A percentile compares a stretch with the other conserved stretches of the same genome.
phyloP scores from a whole-genome alignment of 179 eudicot genomes.

The Patellifolia procumbens region DNA sequence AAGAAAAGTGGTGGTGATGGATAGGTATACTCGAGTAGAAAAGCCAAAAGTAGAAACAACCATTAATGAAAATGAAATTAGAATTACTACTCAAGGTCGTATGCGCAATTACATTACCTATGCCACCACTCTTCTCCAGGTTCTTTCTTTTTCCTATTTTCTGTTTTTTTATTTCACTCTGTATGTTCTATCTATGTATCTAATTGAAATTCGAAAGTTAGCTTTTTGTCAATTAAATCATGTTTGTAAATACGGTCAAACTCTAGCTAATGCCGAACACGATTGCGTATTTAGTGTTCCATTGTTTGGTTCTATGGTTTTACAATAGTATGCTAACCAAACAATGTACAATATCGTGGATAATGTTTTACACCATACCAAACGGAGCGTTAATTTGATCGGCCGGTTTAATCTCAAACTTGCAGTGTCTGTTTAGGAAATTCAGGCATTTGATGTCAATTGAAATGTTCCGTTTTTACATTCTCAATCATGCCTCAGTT shows the following conservation, averaged over 20 bases:
- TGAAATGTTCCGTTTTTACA: not conserved
- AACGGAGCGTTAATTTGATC: not conserved
- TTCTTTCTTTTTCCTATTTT: not conserved
- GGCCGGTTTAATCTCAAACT: not conserved
- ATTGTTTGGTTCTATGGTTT: not conserved
- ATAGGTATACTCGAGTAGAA: slow-evolving; percentile 66
- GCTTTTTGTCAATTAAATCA: not conserved
- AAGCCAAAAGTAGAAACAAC: slow-evolving; percentile 49
- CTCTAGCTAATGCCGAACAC: no score
- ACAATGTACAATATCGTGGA: no score
- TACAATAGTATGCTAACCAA: no score
- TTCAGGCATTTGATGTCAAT: not conserved
- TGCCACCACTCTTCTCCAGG: slow-evolving; percentile 71
- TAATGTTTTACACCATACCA: no score
- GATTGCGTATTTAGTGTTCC: no score
- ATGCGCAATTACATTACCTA: slow-evolving; percentile 73
- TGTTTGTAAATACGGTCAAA: no score
- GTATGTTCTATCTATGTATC: not conserved
- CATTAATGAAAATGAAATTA: slow-evolving; percentile 68
- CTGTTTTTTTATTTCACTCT: not conserved
- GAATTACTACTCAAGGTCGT: slow-evolving; percentile 71
- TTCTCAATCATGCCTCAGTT: not conserved
- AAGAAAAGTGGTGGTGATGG: slow-evolving; percentile 37
- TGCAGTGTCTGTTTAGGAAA: not conserved
- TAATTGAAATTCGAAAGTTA: not conserved